phyloP scores from a whole-genome alignment of 345 rosid genomes.

The Combretum micranthum region DNA sequence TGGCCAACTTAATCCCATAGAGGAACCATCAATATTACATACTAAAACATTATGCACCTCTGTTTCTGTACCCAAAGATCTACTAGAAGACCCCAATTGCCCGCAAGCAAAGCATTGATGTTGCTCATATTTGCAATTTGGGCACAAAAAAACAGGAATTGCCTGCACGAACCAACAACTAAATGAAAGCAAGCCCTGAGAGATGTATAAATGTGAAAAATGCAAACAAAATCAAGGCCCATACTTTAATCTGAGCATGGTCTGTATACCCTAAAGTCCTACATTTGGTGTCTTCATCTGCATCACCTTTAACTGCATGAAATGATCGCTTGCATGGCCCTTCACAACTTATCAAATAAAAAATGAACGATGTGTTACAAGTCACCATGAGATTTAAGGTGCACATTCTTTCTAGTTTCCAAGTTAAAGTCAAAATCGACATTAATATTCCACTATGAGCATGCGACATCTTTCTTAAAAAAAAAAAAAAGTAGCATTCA shows the following conservation, averaged over 20 bases:
- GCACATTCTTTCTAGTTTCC: no score
- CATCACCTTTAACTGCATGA: constrained; percentile 47
- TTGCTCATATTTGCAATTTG: constrained; percentile 43
- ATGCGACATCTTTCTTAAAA: no score
- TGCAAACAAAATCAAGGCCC: constrained; percentile 12
- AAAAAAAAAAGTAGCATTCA: no score
- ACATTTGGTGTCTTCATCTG: constrained; percentile 23
- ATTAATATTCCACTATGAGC: no score
- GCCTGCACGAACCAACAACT: constrained; percentile 31
- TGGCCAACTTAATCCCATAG: background rate
- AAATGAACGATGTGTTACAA: constrained; percentile 5
- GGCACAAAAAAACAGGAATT: constrained; percentile 36
- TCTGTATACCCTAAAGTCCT: constrained; percentile 46
- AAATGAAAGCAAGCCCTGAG: background rate
- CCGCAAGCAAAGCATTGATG: constrained; percentile 80
- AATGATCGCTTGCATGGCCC: constrained; percentile 72
- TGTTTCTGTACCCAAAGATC: constrained; percentile 49
- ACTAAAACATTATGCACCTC: background rate
- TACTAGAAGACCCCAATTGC: constrained; percentile 48
- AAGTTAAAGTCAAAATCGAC: no score
- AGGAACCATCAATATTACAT: background rate
- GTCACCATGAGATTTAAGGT: background rate
- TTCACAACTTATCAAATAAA: constrained; percentile 39
- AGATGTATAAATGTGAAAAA: background rate
- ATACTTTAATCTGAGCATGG: constrained; percentile 40